Percentiles rank a stretch among this genome's conserved stretches.
These are phyloP conservation scores for Celoporthe dispersa DNA, from an alignment of 2,329 filamentous ascomycete species.

Conservation along the genomic window DNA sequence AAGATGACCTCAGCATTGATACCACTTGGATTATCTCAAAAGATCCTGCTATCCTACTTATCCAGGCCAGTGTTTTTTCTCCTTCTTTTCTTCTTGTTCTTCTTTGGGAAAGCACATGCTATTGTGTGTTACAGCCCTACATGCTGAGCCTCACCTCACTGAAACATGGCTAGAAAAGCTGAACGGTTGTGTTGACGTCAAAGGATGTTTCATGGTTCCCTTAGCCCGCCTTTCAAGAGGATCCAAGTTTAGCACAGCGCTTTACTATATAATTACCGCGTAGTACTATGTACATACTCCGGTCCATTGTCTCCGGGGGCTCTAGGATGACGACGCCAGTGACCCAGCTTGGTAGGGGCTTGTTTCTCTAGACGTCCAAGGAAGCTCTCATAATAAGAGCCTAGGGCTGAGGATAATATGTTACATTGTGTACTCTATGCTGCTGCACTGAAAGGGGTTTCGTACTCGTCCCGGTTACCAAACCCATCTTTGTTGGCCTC, in stretches of 20 bases:
- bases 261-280: not conserved
- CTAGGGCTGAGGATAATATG: not conserved
- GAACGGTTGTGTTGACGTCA: slow-evolving; percentile 3
- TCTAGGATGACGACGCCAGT: not conserved
- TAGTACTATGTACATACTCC: not conserved
- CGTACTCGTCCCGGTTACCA: not conserved
- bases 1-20: no score
- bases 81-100: no score
- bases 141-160: not conserved
- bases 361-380: not conserved
- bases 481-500: not conserved
- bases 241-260: slow-evolving; percentile 6
- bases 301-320: not conserved
- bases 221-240: not conserved
- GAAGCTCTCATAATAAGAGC: not conserved
- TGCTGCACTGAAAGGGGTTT: not conserved
- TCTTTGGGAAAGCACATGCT: no score
- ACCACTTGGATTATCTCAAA: no score
- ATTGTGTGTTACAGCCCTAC: not conserved
- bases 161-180: not conserved
- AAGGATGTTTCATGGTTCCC: not conserved
- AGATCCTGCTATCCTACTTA: no score
- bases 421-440: not conserved
- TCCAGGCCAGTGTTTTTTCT: no score
- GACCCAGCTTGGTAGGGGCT: not conserved